Evolutionary conservation across 495 filamentous ascomycete genomes (phyloP).

Genomic region (Articulospora tetracladia): DNA sequence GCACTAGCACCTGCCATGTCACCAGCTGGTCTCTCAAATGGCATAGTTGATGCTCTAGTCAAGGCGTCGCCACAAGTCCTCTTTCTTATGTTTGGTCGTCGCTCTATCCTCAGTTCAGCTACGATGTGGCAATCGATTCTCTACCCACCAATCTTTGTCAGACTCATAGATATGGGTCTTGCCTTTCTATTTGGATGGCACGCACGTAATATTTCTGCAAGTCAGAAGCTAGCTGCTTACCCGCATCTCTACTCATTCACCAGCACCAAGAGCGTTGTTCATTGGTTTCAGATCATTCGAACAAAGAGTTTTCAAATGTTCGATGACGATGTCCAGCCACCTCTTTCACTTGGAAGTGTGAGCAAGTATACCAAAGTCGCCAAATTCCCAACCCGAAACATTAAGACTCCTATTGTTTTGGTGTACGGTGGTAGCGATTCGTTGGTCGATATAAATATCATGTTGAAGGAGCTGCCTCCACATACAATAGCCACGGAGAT

Average conservation of each 20-base stretch:
- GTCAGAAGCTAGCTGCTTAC: slow-evolving; percentile 96
- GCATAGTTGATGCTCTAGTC: slow-evolving; percentile 85
- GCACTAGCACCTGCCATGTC: slow-evolving; percentile 97
- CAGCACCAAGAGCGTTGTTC: slow-evolving; percentile 90
- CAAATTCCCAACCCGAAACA: slow-evolving; percentile 93
- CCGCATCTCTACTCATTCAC: slow-evolving; percentile 95
- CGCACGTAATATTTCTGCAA: slow-evolving; percentile 75
- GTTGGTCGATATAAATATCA: slow-evolving; percentile 89
- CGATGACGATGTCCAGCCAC: slow-evolving; percentile 79
- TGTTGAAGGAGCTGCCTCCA: slow-evolving; percentile 80
- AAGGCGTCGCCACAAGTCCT: slow-evolving; percentile 92
- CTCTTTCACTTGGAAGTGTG: slow-evolving; percentile 33
- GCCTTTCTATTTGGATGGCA: slow-evolving; percentile 86
- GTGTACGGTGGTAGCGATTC: slow-evolving; percentile 93
- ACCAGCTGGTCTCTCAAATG: slow-evolving; percentile 82
- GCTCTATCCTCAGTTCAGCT: slow-evolving; percentile 85
- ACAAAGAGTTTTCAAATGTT: slow-evolving; percentile 97
- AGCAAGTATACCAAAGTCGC: slow-evolving; percentile 76
- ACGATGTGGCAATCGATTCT: slow-evolving; percentile 97
- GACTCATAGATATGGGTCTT: slow-evolving; percentile 79
- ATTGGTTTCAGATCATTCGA: slow-evolving; percentile 99
- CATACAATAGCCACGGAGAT: slow-evolving; percentile 82
- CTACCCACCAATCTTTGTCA: slow-evolving; percentile 91
- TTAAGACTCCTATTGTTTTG: slow-evolving; percentile 90
- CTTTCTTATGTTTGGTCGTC: slow-evolving; percentile 91